Percentiles rank a stretch among this genome's conserved stretches.
These are phyloP conservation scores for Corylus avellana DNA, from an alignment of 306 rosid genomes.

Conservation along the genomic window DNA sequence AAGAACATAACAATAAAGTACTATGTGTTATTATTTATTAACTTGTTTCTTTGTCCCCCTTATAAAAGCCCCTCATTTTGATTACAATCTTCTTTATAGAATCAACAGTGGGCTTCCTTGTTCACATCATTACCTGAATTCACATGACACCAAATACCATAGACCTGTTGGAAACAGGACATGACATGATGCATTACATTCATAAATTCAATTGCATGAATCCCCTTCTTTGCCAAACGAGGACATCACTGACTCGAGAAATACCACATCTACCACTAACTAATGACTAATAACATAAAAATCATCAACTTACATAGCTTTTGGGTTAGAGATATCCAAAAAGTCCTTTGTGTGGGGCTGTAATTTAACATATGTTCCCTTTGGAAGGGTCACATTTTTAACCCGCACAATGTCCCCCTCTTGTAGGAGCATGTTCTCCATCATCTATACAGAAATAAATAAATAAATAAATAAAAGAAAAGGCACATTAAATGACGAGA, in stretches of 20 bases:
- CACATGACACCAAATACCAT: constrained; percentile 12
- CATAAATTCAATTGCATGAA: constrained; percentile 17
- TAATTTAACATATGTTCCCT: constrained; percentile 94
- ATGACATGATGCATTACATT: constrained; percentile 1
- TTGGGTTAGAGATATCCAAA: constrained; percentile 95
- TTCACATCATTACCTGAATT: constrained; percentile 2
- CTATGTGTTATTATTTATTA: not conserved
- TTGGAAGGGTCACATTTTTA: constrained; percentile 93
- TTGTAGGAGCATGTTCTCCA: constrained; percentile 97
- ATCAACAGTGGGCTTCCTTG: not conserved
- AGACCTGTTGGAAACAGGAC: constrained; percentile 7
- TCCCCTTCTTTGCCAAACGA: constrained; percentile 14
- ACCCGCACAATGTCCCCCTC: constrained; percentile 85
- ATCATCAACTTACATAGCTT: constrained; percentile 87
- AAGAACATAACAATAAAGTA: not conserved
- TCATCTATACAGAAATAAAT: constrained; percentile 58
- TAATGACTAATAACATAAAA: constrained; percentile 16
- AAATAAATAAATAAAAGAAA: constrained; percentile 7
- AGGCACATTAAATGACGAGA: constrained; percentile 16
- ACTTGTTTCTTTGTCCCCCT: not conserved
- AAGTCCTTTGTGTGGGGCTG: constrained; percentile 98
- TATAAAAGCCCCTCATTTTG: not conserved
- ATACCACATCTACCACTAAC: not conserved
- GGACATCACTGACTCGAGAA: not conserved
- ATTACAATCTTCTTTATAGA: not conserved